phyloP scores from a whole-genome alignment of 2,329 filamentous ascomycete genomes.

The Pestalotiopsis sp. region DNA sequence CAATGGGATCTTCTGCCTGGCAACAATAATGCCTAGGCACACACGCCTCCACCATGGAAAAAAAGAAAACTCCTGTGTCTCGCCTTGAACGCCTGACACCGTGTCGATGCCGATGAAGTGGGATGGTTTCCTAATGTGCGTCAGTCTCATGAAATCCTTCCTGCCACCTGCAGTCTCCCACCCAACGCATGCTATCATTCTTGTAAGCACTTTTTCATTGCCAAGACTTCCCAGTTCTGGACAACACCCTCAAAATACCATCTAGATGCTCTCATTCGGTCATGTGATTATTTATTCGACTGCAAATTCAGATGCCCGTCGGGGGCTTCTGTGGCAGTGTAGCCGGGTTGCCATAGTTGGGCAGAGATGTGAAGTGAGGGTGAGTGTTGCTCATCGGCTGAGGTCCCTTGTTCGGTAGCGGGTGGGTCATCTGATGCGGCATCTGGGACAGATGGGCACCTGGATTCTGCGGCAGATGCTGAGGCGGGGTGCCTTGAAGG shows the following conservation, averaged over 20 bases:
- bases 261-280: slow-evolving; percentile 18
- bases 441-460: slow-evolving; percentile 45
- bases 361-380: slow-evolving; percentile 49
- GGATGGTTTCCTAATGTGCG: slow-evolving; percentile 1
- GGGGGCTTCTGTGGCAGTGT: slow-evolving; percentile 60
- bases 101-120: slow-evolving; percentile 2
- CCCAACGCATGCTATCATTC: background rate
- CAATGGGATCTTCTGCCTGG: background rate
- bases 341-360: slow-evolving; percentile 60
- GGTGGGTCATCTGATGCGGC: slow-evolving; percentile 25
- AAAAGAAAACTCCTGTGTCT: background rate
- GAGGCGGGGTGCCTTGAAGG: slow-evolving; percentile 29
- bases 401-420: slow-evolving; percentile 44
- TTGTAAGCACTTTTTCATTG: slow-evolving; percentile 13
- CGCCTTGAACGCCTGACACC: slow-evolving; percentile 7
- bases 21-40: background rate
- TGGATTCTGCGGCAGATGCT: slow-evolving; percentile 38
- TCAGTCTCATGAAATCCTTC: background rate
- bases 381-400: slow-evolving; percentile 13
- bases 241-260: slow-evolving; percentile 16
- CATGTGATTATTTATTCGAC: slow-evolving; percentile 3
- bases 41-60: background rate
- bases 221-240: slow-evolving; percentile 41
- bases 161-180: background rate
- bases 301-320: slow-evolving; percentile 43